These are phyloP conservation scores for Hypoxylon sp. DNA, from an alignment of 2,329 filamentous ascomycete genomes.

Conservation along the genomic window DNA sequence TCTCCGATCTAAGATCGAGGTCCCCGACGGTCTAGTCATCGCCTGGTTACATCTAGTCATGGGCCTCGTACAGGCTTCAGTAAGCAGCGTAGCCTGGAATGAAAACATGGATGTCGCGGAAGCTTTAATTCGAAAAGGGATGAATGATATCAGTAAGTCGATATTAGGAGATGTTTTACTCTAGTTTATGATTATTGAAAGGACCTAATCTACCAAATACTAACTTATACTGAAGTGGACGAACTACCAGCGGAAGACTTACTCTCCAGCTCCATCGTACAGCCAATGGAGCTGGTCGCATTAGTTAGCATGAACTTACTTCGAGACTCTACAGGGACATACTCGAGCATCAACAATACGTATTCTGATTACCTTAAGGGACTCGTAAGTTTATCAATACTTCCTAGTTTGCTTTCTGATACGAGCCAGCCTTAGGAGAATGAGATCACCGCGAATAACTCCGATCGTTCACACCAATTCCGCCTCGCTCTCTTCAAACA, in stretches of 20 bases:
- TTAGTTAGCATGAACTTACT: conserved; percentile 56
- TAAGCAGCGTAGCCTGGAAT: conserved; percentile 43
- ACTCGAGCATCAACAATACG: conserved; percentile 55
- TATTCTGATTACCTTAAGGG: conserved; percentile 58
- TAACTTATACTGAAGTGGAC: conserved; percentile 43
- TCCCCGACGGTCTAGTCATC: conserved; percentile 54
- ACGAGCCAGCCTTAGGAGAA: conserved; percentile 50
- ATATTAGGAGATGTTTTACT: neutral
- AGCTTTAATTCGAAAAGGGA: conserved; percentile 51
- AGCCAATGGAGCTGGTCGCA: conserved; percentile 58
- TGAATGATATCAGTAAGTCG: conserved; percentile 50
- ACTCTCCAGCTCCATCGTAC: conserved; percentile 53
- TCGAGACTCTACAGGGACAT: conserved; percentile 54
- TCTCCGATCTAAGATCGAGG: conserved; percentile 48
- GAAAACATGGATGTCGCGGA: conserved; percentile 50
- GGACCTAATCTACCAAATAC: neutral
- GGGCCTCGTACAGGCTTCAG: conserved; percentile 50
- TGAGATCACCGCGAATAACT: conserved; percentile 54
- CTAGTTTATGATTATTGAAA: neutral
- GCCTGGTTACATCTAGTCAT: conserved; percentile 59
- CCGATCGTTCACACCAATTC: conserved; percentile 57
- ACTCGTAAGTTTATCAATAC: conserved; percentile 50
- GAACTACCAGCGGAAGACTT: conserved; percentile 50
- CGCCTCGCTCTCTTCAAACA: conserved; percentile 56
- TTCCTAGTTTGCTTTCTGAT: conserved; percentile 35